Percentiles rank a stretch among this genome's conserved stretches.
phyloP scores from a whole-genome alignment of 495 filamentous ascomycete species.

The Cairneyella variabilis region DNA sequence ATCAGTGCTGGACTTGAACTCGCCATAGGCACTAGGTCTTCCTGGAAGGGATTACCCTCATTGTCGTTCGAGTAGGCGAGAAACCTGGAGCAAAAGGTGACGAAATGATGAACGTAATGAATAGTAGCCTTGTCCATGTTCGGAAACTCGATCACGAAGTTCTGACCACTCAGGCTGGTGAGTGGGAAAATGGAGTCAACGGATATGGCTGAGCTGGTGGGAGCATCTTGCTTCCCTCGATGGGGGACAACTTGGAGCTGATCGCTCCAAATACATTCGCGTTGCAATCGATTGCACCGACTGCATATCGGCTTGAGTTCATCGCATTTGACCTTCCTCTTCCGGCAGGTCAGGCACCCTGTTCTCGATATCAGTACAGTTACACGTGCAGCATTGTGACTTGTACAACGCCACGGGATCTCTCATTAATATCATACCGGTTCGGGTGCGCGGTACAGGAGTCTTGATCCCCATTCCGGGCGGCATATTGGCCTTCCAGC shows the following conservation, averaged over 20 bases:
- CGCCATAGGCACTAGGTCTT: slow-evolving; percentile 20
- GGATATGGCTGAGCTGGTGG: not conserved
- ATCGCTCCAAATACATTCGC: slow-evolving; percentile 23
- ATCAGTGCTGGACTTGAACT: slow-evolving; percentile 20
- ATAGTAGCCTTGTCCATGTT: slow-evolving; percentile 17
- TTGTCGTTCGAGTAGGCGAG: slow-evolving; percentile 24
- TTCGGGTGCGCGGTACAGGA: slow-evolving; percentile 23
- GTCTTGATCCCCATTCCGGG: slow-evolving; percentile 23
- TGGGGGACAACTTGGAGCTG: slow-evolving; percentile 17
- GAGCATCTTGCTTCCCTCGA: not conserved
- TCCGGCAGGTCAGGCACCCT: slow-evolving; percentile 28
- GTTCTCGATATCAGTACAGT: too few relatives aligned
- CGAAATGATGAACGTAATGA: slow-evolving; percentile 24
- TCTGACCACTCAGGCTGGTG: slow-evolving; percentile 13
- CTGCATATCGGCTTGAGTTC: slow-evolving; percentile 25
- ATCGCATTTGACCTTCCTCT: slow-evolving; percentile 29
- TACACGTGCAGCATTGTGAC: too few relatives aligned
- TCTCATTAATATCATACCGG: too few relatives aligned
- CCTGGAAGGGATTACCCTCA: slow-evolving; percentile 25
- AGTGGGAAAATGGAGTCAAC: not conserved
- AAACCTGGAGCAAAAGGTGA: slow-evolving; percentile 24
- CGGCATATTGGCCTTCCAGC: slow-evolving; percentile 3
- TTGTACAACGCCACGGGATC: too few relatives aligned
- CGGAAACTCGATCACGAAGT: slow-evolving; percentile 26
- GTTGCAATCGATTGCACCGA: slow-evolving; percentile 18